Conservation (phyloP, 306 rosid species). For the Medicago arabica region DNA sequence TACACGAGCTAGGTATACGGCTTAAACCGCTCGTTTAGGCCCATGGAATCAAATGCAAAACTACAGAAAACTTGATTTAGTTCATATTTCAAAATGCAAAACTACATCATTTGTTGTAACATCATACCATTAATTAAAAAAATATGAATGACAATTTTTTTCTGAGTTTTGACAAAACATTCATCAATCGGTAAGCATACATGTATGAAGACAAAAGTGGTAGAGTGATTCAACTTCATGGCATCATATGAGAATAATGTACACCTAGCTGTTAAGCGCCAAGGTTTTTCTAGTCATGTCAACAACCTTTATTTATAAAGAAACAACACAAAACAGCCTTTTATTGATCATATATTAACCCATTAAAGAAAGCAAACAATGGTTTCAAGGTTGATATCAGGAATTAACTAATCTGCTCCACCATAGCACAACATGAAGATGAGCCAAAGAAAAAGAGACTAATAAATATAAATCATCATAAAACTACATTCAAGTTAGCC, state of each 20-base stretch:
- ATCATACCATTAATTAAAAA: background rate
- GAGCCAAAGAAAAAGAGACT: slow-evolving; percentile 22
- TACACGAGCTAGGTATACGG: background rate
- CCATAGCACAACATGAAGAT: slow-evolving; percentile 9
- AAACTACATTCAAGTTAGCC: slow-evolving; percentile 33
- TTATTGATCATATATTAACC: slow-evolving; percentile 3
- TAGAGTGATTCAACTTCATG: background rate
- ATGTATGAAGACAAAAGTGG: background rate
- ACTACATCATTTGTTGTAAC: too few species aligned
- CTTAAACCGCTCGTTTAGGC: background rate
- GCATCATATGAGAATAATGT: slow-evolving; percentile 2
- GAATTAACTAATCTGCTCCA: slow-evolving; percentile 20
- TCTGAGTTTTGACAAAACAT: slow-evolving; percentile 4
- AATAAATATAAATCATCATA: background rate
- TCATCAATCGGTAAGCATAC: background rate
- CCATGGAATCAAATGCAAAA: background rate
- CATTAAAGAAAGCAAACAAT: slow-evolving; percentile 26
- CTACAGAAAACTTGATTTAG: background rate
- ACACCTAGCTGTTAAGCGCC: slow-evolving; percentile 5
- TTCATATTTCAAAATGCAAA: slow-evolving; percentile 25
- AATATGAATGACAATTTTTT: slow-evolving; percentile 5
- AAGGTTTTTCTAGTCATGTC: slow-evolving; percentile 5
- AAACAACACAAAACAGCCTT: background rate
- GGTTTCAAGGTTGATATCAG: slow-evolving; percentile 26
- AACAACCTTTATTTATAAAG: background rate